These are phyloP conservation scores for Rubroshorea leprosula DNA, from an alignment of 345 rosid species.

Conservation along the genomic window DNA sequence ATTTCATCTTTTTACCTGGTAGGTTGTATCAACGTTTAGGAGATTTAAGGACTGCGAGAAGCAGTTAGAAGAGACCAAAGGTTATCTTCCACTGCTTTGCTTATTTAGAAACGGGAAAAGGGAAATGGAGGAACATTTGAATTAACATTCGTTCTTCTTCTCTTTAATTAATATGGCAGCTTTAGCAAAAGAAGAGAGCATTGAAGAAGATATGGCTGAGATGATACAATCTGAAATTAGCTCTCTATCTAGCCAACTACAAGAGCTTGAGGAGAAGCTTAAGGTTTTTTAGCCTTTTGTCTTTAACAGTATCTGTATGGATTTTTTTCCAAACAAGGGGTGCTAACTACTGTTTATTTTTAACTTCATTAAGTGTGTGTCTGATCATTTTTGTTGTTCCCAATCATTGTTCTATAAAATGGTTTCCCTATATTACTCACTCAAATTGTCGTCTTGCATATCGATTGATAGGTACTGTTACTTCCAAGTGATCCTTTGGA, in stretches of 20 bases:
- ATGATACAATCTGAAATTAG: slow-evolving; percentile 77
- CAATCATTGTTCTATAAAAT: neutral
- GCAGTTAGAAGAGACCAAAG: slow-evolving; percentile 75
- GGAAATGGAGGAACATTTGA: neutral
- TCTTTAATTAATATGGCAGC: slow-evolving; percentile 32
- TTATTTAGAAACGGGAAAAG: neutral
- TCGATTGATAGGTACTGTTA: slow-evolving; percentile 46
- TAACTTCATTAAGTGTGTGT: too few relatives aligned
- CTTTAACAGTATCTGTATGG: neutral
- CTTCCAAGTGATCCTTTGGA: slow-evolving; percentile 94
- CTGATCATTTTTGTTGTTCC: too few relatives aligned
- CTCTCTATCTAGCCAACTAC: slow-evolving; percentile 54
- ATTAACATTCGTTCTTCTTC: slow-evolving; percentile 2
- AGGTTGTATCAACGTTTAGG: slow-evolving; percentile 71
- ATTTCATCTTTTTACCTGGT: slow-evolving; percentile 16
- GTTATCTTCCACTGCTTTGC: slow-evolving; percentile 26
- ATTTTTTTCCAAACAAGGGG: too few relatives aligned
- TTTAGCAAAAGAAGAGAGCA: slow-evolving; percentile 65
- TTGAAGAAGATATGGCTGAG: slow-evolving; percentile 90
- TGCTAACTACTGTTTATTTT: too few relatives aligned
- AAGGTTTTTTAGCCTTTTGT: slow-evolving; percentile 41
- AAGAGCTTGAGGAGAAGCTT: slow-evolving; percentile 75
- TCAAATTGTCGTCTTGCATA: slow-evolving; percentile 5
- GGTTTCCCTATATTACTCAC: neutral
- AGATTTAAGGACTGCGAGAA: slow-evolving; percentile 81